Base-by-base conservation (phyloP, 192 early-diverging fungal genomes). In the Physocladia obscura region DNA sequence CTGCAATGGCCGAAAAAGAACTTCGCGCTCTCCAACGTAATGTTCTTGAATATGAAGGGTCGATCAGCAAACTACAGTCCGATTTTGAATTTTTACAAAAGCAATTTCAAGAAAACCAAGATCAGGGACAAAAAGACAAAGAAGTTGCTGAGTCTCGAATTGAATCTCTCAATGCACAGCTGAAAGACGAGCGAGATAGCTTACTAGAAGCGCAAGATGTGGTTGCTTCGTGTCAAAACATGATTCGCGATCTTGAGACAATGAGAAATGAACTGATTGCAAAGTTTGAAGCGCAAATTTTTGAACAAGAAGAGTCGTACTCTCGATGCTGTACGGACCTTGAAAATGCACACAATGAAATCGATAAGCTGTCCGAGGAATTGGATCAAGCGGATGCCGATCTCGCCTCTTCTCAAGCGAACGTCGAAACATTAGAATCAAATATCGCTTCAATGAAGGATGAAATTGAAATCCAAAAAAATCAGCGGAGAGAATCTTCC, bases 201-300 rank as follows among this genome's bases (percentile, higher is more conserved):
- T 40, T 68, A 0, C 3, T 38, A 34, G 65, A 68, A 57, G 65
- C 65, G 8, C 65, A 68, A 38, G 65, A 68, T 27, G 65, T 52
- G 36, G 39, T 68, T 31, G 5, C 51, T 4, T 39, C 13, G 13
- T 68, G 65, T 29, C 65, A 68, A 38, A 44, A 17, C 31, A 68
- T 68, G 65, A 68, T 68, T 27, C 50, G 54, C 19, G 65, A 68
- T 27, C 35, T 68, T 11, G 65, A 68, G 36, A 57, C 50, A 2
- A 36, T 68, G 8, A 30, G 65, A 24, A 57, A 54, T 3, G 65
- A 68, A 56, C 52, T 68, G 65, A 31, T 57, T 17, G 4, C 27
- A 4, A 68, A 68, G 52, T 68, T 56, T 57, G 65, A 57, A 49
- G 21, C 19, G 4, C 65, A 68, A 32, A 30, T 68, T 29, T 49